Evolutionary conservation across 306 rosid genomes (phyloP), one percentile per base, ranked within the genome.

Genomic region (Argentina anserina): DNA sequence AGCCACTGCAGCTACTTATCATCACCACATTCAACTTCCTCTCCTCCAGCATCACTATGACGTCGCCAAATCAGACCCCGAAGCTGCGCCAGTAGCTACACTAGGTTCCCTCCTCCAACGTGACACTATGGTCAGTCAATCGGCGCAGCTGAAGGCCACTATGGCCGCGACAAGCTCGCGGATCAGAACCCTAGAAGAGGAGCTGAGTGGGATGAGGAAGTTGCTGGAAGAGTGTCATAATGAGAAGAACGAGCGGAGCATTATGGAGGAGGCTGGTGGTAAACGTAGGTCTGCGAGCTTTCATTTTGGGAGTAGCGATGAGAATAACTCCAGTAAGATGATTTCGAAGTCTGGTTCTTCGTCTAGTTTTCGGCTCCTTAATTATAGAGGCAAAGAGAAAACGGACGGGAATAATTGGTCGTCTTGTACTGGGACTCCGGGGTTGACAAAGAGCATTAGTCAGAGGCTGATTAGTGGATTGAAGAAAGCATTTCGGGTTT

Each of bases 161-260:
- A 85, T 90, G 86, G 86, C 86, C 2, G 89, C 93, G 53, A 93
- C 97, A 0, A 75, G 79, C 83, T 73, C 76, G 25, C 85, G 97
- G 5, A 85, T 93, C 46, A 84, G 76, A 2, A 83, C 73, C 84
- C 85, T 90, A 6, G 96, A 93, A 69, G 83, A 79, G 25, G 93
- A 93, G 79, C 86, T 90, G 0, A 56, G 17, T 23, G 72, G 76
- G 5, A 88, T 92, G 98, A 88, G 67, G 89, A 80, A 73, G 76
- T 58, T 87, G 17, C 79, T 88, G 65, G 70, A 41, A 0, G 81
- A 70, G 2, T 70, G 84, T 0, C 81, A 78, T 10, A 60, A 47
- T 26, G 72, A 75, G 60, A 59, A 65, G 23, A 17, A 36, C 4
- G 40, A 65, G 40, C 42, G 62, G 41, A 74, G 60, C 36, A 67